Evolutionary conservation across 2,329 filamentous ascomycete genomes (phyloP).

Genomic region (Fusarium falciforme): DNA sequence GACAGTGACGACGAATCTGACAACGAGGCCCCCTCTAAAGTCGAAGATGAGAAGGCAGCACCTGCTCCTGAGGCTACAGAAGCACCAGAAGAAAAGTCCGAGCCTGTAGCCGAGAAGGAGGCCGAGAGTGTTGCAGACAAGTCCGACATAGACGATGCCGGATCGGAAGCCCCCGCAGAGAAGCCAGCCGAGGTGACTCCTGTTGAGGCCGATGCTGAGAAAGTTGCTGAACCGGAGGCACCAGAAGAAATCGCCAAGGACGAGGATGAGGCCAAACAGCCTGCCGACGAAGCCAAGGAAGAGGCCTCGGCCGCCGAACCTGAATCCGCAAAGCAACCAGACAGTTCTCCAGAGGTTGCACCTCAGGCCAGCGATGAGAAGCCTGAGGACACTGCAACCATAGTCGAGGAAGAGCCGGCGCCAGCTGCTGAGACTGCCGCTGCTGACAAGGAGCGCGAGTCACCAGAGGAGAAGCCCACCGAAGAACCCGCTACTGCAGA

Average conservation of each 20-base stretch:
- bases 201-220: background rate
- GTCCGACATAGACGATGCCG: background rate
- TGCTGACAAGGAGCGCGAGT: slow-evolving; percentile 1
- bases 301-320: background rate
- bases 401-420: slow-evolving; percentile 5
- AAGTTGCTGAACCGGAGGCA: slow-evolving; percentile 12
- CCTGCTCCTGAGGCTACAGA: slow-evolving; percentile 1
- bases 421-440: background rate
- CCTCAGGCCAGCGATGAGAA: slow-evolving; percentile 4
- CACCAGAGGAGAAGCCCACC: background rate
- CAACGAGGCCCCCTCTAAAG: background rate
- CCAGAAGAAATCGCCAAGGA: background rate
- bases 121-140: background rate
- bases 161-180: slow-evolving; percentile 8
- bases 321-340: slow-evolving; percentile 12
- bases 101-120: slow-evolving; percentile 4
- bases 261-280: slow-evolving; percentile 12
- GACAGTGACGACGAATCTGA: slow-evolving; percentile 4
- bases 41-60: background rate
- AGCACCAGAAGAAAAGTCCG: background rate
- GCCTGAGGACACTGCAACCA: slow-evolving; percentile 1
- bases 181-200: background rate
- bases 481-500: slow-evolving; percentile 3
- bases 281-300: background rate
- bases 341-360: slow-evolving; percentile 1